Conservation (phyloP, 225 moss, liverwort and hornwort species). For the Neckera pumila region DNA sequence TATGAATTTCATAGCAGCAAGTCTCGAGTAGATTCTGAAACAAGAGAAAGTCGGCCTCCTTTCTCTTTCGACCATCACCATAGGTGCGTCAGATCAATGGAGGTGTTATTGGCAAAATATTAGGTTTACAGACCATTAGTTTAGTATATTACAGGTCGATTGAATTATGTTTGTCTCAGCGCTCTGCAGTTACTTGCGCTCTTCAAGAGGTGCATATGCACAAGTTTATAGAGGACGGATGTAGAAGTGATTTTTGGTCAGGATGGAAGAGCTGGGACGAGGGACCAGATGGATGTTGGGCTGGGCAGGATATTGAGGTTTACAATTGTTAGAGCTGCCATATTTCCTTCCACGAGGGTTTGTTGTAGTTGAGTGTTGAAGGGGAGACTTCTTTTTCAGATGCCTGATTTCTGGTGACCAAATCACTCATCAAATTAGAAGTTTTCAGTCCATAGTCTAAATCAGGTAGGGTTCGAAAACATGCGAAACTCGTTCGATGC, state of each 20-base stretch:
- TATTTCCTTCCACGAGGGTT: background rate
- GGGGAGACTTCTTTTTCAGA: background rate
- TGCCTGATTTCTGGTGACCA: background rate
- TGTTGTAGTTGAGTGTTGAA: background rate
- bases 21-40: background rate
- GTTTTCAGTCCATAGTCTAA: background rate
- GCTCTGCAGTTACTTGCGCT: slow-evolving; percentile 12
- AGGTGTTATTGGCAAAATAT: background rate
- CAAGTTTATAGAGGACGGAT: background rate
- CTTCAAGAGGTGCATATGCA: background rate
- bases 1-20: background rate
- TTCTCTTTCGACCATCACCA: background rate
- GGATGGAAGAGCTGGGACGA: background rate
- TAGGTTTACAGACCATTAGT: background rate
- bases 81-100: background rate
- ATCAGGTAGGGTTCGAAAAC: background rate
- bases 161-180: background rate
- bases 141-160: background rate
- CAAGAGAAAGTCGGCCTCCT: background rate
- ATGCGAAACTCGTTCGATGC: slow-evolving; percentile 2
- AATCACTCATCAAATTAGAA: slow-evolving; percentile 4
- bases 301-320: background rate
- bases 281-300: background rate
- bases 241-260: slow-evolving; percentile 20
- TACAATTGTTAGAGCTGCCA: background rate